phyloP scores from a whole-genome alignment of 345 rosid species.

The Bruguiera parviflora region DNA sequence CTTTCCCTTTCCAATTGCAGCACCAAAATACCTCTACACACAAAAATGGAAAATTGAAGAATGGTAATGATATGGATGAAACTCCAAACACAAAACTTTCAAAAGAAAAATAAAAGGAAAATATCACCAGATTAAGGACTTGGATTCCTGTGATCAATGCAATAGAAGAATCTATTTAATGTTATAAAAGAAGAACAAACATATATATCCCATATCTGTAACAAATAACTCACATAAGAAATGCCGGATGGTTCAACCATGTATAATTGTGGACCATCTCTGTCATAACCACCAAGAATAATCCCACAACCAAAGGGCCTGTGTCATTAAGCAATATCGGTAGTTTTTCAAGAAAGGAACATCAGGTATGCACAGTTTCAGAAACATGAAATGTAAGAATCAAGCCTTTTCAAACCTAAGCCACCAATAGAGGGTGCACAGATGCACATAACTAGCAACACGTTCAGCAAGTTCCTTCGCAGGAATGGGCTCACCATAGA shows the following conservation, averaged over 20 bases:
- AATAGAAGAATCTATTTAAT: not conserved
- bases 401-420: slow-evolving; percentile 52
- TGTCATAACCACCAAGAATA: slow-evolving; percentile 95
- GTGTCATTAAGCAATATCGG: slow-evolving; percentile 14
- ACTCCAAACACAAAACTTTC: not conserved
- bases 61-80: not conserved
- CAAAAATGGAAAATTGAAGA: not conserved
- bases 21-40: slow-evolving; percentile 83
- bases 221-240: slow-evolving; percentile 67
- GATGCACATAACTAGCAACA: slow-evolving; percentile 92
- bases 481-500: slow-evolving; percentile 85
- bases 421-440: slow-evolving; percentile 99
- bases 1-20: slow-evolving; percentile 96
- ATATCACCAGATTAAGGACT: not conserved
- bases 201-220: not conserved
- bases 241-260: slow-evolving; percentile 97
- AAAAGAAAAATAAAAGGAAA: not conserved
- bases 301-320: slow-evolving; percentile 99
- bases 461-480: slow-evolving; percentile 93
- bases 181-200: not conserved
- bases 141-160: not conserved
- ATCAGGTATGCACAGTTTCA: not conserved
- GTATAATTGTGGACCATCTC: slow-evolving; percentile 94
- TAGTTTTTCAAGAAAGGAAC: not conserved
- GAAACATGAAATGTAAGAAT: not conserved